Evolutionary conservation across 2,329 filamentous ascomycete species (phyloP).

Genomic region (Colletotrichum ledebouriae): DNA sequence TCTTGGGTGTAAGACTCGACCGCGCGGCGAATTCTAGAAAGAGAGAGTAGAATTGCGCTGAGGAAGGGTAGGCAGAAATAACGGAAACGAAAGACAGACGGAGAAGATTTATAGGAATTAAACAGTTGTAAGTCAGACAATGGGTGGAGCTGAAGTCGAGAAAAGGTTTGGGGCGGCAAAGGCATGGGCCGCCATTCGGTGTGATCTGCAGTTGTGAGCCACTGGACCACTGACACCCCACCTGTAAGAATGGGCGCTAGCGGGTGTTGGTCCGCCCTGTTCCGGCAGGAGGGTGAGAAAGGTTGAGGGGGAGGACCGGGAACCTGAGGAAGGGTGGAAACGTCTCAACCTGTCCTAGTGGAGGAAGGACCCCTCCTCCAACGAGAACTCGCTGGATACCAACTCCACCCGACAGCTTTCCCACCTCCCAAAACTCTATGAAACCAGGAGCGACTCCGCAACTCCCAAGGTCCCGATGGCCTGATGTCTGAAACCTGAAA

Average conservation of each 20-base stretch:
- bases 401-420: no score
- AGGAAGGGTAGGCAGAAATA: constrained; percentile 4
- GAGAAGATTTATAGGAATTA: constrained; percentile 40
- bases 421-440: constrained; percentile 24
- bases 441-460: constrained; percentile 40
- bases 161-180: constrained; percentile 40
- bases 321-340: constrained; percentile 33
- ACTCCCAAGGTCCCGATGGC: constrained; percentile 39
- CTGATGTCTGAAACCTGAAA: constrained; percentile 44
- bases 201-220: constrained; percentile 33
- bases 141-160: constrained; percentile 40
- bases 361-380: constrained; percentile 3
- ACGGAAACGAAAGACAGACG: constrained; percentile 11
- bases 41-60: constrained; percentile 42
- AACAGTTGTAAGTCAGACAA: neutral
- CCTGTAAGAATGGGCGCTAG: constrained; percentile 32
- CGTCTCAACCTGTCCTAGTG: constrained; percentile 31
- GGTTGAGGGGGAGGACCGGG: constrained; percentile 16
- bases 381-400: neutral
- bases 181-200: constrained; percentile 29
- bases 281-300: constrained; percentile 24
- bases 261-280: constrained; percentile 31
- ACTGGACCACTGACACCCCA: constrained; percentile 22
- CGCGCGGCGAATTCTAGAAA: constrained; percentile 41
- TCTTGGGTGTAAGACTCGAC: constrained; percentile 37